Conservation (phyloP, 495 filamentous ascomycete genomes). For the Penicillium simplicissimum region DNA sequence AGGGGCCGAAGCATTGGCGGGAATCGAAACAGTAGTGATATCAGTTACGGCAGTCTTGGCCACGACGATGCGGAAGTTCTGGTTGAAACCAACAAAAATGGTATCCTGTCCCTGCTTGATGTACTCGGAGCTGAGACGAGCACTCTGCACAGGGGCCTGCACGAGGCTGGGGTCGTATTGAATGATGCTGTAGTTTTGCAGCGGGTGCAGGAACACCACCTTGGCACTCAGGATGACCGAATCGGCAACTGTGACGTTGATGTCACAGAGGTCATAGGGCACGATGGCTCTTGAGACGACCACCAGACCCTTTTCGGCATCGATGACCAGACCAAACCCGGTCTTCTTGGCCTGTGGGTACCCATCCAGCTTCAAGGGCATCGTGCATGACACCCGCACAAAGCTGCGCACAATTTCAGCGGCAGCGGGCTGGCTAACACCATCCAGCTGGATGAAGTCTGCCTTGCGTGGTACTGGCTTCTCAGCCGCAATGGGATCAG, state of each 20-base stretch:
- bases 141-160: constrained; percentile 87
- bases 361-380: constrained; percentile 95
- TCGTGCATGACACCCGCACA: constrained; percentile 84
- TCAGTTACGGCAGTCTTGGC: constrained; percentile 95
- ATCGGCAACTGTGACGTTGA: constrained; percentile 91
- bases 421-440: constrained; percentile 83
- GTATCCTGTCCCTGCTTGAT: constrained; percentile 91
- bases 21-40: constrained; percentile 95
- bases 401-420: constrained; percentile 93
- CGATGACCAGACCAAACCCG: constrained; percentile 92
- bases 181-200: constrained; percentile 95
- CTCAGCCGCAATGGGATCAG: constrained; percentile 72
- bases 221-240: constrained; percentile 92
- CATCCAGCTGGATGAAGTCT: constrained; percentile 86
- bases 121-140: constrained; percentile 72
- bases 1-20: constrained; percentile 87
- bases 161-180: constrained; percentile 94
- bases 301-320: constrained; percentile 93
- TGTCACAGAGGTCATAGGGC: constrained; percentile 95
- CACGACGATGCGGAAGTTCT: constrained; percentile 89
- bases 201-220: constrained; percentile 94
- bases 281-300: constrained; percentile 91
- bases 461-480: constrained; percentile 72
- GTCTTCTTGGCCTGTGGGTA: constrained; percentile 91
- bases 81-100: constrained; percentile 95